Conservation (phyloP, 1,284 basidiomycete genomes). For the Hemileccinum hortonii region DNA sequence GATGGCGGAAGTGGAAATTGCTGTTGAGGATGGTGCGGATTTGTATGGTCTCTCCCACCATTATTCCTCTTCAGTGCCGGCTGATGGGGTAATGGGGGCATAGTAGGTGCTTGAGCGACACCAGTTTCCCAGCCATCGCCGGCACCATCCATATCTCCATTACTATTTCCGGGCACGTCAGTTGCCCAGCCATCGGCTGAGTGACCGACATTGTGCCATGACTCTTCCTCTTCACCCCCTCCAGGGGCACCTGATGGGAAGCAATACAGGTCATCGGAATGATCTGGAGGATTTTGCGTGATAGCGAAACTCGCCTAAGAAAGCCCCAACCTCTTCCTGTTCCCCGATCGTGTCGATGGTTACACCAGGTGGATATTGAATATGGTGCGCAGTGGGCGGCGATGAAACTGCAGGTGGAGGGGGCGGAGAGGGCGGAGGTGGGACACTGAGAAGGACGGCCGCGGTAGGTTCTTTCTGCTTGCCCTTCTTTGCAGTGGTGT, state of each 20-base stretch:
- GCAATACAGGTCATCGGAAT: slow-evolving; percentile 7
- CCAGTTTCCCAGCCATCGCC: slow-evolving; percentile 22
- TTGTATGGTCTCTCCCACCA: slow-evolving; percentile 19
- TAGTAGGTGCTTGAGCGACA: slow-evolving; percentile 14
- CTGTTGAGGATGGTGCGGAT: slow-evolving; percentile 19
- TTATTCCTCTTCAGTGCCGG: slow-evolving; percentile 17
- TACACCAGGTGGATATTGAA: slow-evolving; percentile 19
- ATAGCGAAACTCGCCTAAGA: slow-evolving; percentile 17
- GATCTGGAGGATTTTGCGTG: not conserved
- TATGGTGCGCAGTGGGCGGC: slow-evolving; percentile 32
- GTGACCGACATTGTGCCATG: slow-evolving; percentile 29
- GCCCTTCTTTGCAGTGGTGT: slow-evolving; percentile 37
- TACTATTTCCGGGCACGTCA: slow-evolving; percentile 24
- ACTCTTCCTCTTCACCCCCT: slow-evolving; percentile 21
- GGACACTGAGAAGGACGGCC: slow-evolving; percentile 5
- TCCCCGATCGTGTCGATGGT: slow-evolving; percentile 29
- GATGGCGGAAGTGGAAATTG: slow-evolving; percentile 10
- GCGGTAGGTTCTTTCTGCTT: slow-evolving; percentile 33
- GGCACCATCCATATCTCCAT: slow-evolving; percentile 23
- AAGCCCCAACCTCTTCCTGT: slow-evolving; percentile 26
- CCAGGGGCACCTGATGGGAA: slow-evolving; percentile 15
- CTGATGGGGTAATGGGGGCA: slow-evolving; percentile 18
- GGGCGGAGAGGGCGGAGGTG: slow-evolving; percentile 15
- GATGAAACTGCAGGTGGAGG: slow-evolving; percentile 16
- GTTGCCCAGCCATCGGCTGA: slow-evolving; percentile 26